These are phyloP conservation scores for Leptomonas pyrrhocoris DNA, from an alignment of 208 protist species.

Conservation along the genomic window DNA sequence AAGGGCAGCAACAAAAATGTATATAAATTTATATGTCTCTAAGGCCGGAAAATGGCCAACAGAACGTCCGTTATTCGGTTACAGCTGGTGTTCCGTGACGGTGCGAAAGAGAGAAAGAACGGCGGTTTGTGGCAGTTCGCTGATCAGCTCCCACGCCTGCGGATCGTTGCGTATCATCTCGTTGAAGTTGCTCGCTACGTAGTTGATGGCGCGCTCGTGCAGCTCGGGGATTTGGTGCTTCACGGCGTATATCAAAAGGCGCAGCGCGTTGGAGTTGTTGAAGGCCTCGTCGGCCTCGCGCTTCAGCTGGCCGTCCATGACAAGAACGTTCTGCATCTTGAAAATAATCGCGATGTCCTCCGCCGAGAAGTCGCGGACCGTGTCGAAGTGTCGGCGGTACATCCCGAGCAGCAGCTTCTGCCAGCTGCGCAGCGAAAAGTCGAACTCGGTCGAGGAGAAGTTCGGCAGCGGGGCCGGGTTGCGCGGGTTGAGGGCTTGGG, in stretches of 20 bases:
- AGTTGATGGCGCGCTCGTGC: conserved; percentile 77
- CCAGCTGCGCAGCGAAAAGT: conserved; percentile 87
- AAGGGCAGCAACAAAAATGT: too few relatives aligned
- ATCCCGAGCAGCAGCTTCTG: conserved; percentile 76
- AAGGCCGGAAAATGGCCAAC: too few relatives aligned
- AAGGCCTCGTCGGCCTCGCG: conserved; percentile 84
- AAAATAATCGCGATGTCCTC: conserved; percentile 88
- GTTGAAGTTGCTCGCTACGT: conserved; percentile 70
- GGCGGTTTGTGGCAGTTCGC: conserved; percentile 75
- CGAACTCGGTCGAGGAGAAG: conserved; percentile 70
- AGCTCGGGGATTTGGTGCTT: conserved; percentile 85
- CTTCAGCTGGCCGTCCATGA: conserved; percentile 89
- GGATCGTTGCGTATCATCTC: conserved; percentile 70
- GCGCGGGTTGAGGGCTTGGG: conserved; percentile 63
- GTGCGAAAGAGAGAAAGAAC: conserved; percentile 81
- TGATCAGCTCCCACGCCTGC: conserved; percentile 86
- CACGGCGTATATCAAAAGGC: conserved; percentile 82
- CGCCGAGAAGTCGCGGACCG: conserved; percentile 67
- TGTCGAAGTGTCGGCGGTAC: conserved; percentile 80
- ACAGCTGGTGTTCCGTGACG: conserved; percentile 68
- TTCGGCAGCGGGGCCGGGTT: conserved; percentile 48
- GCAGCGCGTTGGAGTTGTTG: conserved; percentile 66
- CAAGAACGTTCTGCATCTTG: conserved; percentile 78
- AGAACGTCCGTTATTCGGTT: not conserved
- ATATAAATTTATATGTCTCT: too few relatives aligned